These are phyloP conservation scores for Globisporangium cystogenes DNA, from an alignment of 352 stramenopile species.

Conservation along the genomic window DNA sequence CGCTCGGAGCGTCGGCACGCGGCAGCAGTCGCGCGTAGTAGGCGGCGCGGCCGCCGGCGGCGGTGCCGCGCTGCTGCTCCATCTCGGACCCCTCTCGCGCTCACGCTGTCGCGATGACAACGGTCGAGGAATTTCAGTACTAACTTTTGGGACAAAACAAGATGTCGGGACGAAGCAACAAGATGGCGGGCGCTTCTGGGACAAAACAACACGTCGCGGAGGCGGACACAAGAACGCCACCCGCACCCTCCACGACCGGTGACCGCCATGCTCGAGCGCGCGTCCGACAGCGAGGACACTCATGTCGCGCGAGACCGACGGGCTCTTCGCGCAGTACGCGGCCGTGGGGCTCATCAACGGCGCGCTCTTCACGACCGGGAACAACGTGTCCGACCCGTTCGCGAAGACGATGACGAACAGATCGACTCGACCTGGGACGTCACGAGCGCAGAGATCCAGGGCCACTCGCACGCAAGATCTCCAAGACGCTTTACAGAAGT, in stretches of 20 bases:
- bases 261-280: slow-evolving; percentile 5
- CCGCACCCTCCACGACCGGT: not conserved
- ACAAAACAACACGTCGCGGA: no score
- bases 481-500: slow-evolving; percentile 11
- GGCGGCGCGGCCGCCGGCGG: slow-evolving; percentile 3
- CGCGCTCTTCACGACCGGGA: slow-evolving; percentile 40
- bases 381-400: slow-evolving; percentile 38
- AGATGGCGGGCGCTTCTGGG: no score
- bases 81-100: no score
- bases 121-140: no score
- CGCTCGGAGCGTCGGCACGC: slow-evolving; percentile 7
- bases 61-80: no score
- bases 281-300: slow-evolving; percentile 10
- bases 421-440: slow-evolving; percentile 33
- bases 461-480: slow-evolving; percentile 27
- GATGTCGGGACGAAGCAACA: no score
- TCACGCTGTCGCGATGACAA: no score
- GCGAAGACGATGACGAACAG: slow-evolving; percentile 31
- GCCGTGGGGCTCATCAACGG: slow-evolving; percentile 43
- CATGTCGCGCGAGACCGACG: slow-evolving; percentile 24
- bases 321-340: slow-evolving; percentile 43
- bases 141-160: no score
- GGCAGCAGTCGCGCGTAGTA: slow-evolving; percentile 42
- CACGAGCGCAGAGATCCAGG: slow-evolving; percentile 24
- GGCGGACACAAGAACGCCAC: not conserved